Evolutionary conservation across 768 basidiomycete genomes (phyloP), one percentile per base, ranked within the genome.

Genomic region (Lentinus tigrinus): DNA sequence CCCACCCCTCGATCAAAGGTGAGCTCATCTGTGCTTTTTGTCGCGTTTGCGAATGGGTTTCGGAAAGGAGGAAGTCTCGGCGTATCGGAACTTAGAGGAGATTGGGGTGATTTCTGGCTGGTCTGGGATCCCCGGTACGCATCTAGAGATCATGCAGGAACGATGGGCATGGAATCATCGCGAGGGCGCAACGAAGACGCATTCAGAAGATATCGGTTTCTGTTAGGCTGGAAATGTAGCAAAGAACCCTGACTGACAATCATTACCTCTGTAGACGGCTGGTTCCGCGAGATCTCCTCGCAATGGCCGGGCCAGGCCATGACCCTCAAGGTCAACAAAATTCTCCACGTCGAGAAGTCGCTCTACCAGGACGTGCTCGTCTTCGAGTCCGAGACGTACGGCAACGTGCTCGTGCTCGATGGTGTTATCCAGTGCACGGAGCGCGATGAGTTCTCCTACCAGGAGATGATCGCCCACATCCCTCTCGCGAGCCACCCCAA

Each of bases 371-470:
- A 98, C 69, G 95, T 99, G 52, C 88, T 99, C 54, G 95, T 99
- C 54, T 98, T 98, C 69, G 88, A 95, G 72, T 95, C 93, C 0
- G 93, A 92, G 77, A 92, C 94, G 1, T 96, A 89, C 69, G 96
- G 96, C n/a, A 98, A 98, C 68, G 95, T 98, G 46, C 83, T 99
- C 56, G 87, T 95, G 19, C 85, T 99, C 28, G 96, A 99, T 70
- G 92, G 94, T 52, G 93, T 90, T 54, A 91, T 99, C 64, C 96
- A 99, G 73, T 94, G 91, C 77, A 97, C 95, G 2, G 97, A 99
- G 75, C 87, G 95, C 47, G 97, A 99, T 70, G 97, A 99, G 74
- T 99, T 99, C 75, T 95, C 95, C 94, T 94, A 98, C 75, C 95
- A 98, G 69, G 96, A 99, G 77, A 97, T 98, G 96, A 98, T 99